Evolutionary conservation across 305 asterid species (phyloP).

Genomic region (Fraxinus paxiana): DNA sequence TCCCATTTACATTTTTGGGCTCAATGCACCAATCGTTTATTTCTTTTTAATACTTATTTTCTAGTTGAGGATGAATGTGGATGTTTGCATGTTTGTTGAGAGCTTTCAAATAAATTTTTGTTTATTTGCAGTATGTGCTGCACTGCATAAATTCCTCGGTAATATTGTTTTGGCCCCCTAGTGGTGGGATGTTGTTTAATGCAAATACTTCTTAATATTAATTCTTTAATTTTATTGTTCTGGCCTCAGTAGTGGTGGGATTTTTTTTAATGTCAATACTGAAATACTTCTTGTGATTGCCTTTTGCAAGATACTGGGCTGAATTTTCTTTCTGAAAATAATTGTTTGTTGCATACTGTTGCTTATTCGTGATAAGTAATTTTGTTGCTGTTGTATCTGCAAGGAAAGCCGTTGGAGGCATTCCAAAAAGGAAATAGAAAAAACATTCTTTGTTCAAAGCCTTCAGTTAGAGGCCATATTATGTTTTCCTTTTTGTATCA

Average conservation of each 20-base stretch:
- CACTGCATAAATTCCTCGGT: not conserved
- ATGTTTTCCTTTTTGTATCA: not conserved
- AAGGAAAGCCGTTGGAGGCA: not conserved
- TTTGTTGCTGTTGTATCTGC: not conserved
- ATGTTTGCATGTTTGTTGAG: not conserved
- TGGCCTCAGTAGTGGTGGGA: not conserved
- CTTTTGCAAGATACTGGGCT: not conserved
- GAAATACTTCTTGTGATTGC: not conserved
- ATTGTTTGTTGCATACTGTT: not conserved
- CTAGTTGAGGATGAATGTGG: not conserved
- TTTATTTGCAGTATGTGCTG: not conserved
- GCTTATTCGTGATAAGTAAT: not conserved
- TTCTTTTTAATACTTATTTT: not conserved
- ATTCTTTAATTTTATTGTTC: not conserved
- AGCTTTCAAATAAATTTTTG: constrained; percentile 5
- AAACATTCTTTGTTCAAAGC: not conserved
- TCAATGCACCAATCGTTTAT: not conserved
- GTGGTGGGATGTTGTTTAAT: not conserved
- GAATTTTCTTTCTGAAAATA: constrained; percentile 8
- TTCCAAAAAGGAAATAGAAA: not conserved
- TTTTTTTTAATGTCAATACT: not conserved
- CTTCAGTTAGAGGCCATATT: not conserved
- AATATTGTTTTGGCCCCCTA: not conserved
- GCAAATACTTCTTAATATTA: not conserved
- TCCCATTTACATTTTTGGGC: not conserved